A percentile compares a stretch with the other conserved stretches of the same genome.
phyloP scores from a whole-genome alignment of 306 rosid species.

The Ochetophila trinervis region DNA sequence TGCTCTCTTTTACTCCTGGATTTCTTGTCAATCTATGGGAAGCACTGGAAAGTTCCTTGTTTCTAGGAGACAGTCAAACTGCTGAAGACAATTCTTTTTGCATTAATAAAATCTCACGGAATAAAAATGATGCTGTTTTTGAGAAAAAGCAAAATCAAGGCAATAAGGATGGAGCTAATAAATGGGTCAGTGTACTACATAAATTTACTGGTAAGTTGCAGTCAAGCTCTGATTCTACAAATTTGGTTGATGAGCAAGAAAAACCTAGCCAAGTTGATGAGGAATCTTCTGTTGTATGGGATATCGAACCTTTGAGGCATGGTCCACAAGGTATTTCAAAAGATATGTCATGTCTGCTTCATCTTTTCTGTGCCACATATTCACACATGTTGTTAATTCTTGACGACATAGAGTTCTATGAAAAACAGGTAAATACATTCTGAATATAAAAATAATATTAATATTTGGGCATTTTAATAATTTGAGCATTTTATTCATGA shows the following conservation, averaged over 20 bases:
- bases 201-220: slow-evolving; percentile 76
- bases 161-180: slow-evolving; percentile 60
- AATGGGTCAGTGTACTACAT: slow-evolving; percentile 70
- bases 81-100: slow-evolving; percentile 28
- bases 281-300: slow-evolving; percentile 68
- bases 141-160: slow-evolving; percentile 51
- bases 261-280: slow-evolving; percentile 44
- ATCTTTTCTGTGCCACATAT: slow-evolving; percentile 90
- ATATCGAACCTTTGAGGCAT: slow-evolving; percentile 61
- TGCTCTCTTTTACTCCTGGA: slow-evolving; percentile 93
- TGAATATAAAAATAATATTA: slow-evolving; percentile 1
- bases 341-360: slow-evolving; percentile 65
- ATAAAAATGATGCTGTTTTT: slow-evolving; percentile 35
- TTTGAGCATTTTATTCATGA: slow-evolving; percentile 35
- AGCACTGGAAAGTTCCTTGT: slow-evolving; percentile 58
- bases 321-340: slow-evolving; percentile 84
- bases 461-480: slow-evolving; percentile 12
- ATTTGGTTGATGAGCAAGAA: slow-evolving; percentile 36
- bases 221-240: slow-evolving; percentile 33
- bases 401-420: slow-evolving; percentile 96
- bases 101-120: slow-evolving; percentile 31
- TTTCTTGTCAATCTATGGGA: slow-evolving; percentile 76
- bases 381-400: slow-evolving; percentile 91
- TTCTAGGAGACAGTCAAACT: slow-evolving; percentile 40
- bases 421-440: slow-evolving; percentile 65